Evolutionary conservation across 73 alveolate species (phyloP), one percentile per base, ranked within the genome.

Genomic region (Blepharisma stoltei): DNA sequence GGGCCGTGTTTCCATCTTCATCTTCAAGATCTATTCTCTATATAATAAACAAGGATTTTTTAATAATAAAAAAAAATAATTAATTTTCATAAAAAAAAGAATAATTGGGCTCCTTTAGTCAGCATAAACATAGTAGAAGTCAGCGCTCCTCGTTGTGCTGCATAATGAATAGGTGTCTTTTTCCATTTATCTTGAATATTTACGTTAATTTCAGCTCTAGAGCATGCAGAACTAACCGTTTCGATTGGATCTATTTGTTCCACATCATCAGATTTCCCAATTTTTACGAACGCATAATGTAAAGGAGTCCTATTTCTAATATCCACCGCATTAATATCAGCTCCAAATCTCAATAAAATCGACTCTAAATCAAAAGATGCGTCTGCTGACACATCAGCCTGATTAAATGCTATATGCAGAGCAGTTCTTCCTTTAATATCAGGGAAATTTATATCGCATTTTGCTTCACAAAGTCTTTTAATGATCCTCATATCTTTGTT

Each of bases 141-240:
- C 7, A 88, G 71, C 21, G 96, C 84, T 8, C 90, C 91, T 70
- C 94, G 78, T 55, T 88, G 83, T 48, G 93, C 87, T 27, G 94
- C 93, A 55, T 86, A 92, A 65, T 92, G 98, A 18, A 92, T 85
- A 32, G 92, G 93, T 32, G 96, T 85, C 80, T 88, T 89, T 49
- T 77, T 85, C 81, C 85, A 83, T 25, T 70, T 66, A 70, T 92
- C 98, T 9, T 81, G 76, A 9, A 55, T 77, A 48, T 92, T 82
- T 9, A 92, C 54, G 46, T 81, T 81, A 27, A 91, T 54, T 45
- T 81, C 82, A 11, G 54, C 67, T 27, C 70, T n/a, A 0, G 82
- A 86, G 54, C 88, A 87, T 0, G 90, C 54, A 27, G 82, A 48
- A 67, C 87, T 75, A 7, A 86, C 94, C 7, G 90, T 78, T 60